Percentiles rank a stretch among this genome's conserved stretches.
These are phyloP conservation scores for Neostapfia colusana DNA, from an alignment of 176 grass and related monocot genomes.

Conservation along the genomic window DNA sequence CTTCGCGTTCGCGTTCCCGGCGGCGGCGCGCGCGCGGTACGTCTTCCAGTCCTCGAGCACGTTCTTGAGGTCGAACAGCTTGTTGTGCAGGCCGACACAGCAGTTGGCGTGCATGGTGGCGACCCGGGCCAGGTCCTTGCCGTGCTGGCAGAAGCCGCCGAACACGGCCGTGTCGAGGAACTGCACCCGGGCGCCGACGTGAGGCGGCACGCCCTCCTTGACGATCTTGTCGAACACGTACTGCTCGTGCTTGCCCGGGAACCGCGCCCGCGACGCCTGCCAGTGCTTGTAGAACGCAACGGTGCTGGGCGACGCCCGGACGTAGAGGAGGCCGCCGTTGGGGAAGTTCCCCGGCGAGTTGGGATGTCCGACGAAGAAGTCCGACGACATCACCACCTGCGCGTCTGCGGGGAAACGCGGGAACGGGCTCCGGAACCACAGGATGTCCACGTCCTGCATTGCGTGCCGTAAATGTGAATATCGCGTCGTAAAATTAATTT, in stretches of 20 bases:
- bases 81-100: conserved; percentile 57
- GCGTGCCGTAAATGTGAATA: not conserved
- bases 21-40: conserved; percentile 12
- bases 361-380: conserved; percentile 56
- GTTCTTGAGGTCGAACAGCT: conserved; percentile 65
- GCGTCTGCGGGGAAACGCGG: conserved; percentile 27
- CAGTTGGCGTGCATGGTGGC: conserved; percentile 78
- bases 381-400: conserved; percentile 61
- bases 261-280: conserved; percentile 46
- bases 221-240: conserved; percentile 68
- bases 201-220: conserved; percentile 50
- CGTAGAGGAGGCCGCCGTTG: conserved; percentile 74
- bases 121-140: conserved; percentile 53
- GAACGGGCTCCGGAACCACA: conserved; percentile 77
- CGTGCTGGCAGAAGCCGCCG: conserved; percentile 60
- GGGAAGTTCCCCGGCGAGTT: conserved; percentile 46
- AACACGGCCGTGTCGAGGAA: conserved; percentile 65
- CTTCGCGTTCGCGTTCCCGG: conserved; percentile 10
- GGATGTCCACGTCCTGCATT: conserved; percentile 73
- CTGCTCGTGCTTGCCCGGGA: conserved; percentile 65
- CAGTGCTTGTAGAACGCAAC: conserved; percentile 65
- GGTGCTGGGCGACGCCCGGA: conserved; percentile 28
- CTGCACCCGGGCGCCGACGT: conserved; percentile 41
- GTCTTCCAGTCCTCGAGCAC: conserved; percentile 67
- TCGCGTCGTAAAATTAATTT: not conserved